Evolutionary conservation across 306 rosid genomes (phyloP).

Genomic region (Sindora glabra): DNA sequence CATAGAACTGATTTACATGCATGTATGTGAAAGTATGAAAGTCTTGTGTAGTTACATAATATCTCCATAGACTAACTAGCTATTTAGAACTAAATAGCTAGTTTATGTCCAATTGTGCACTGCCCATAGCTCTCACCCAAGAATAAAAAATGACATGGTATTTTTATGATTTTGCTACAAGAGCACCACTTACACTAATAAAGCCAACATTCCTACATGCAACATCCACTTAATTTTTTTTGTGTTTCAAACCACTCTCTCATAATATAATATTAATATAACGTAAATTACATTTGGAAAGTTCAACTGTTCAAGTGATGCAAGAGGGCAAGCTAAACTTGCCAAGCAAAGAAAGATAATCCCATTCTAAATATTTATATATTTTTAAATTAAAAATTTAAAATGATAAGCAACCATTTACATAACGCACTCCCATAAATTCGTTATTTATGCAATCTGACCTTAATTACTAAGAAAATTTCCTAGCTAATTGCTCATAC

Average conservation of each 20-base stretch:
- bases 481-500: not conserved
- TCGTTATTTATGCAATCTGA: not conserved
- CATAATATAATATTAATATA: conserved; percentile 4
- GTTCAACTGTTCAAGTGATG: no score
- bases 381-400: no score
- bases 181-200: not conserved
- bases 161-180: not conserved
- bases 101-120: not conserved
- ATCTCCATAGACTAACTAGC: no score
- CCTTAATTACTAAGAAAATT: not conserved
- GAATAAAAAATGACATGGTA: not conserved
- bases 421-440: conserved; percentile 25
- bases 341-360: no score
- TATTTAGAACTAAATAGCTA: no score
- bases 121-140: not conserved
- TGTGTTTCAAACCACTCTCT: not conserved
- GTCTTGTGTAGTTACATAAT: not conserved
- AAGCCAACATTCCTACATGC: conserved; percentile 11
- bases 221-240: conserved; percentile 6
- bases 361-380: not conserved
- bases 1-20: no score
- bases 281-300: not conserved
- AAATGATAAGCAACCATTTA: no score
- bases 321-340: no score
- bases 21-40: no score